phyloP scores from a whole-genome alignment of 1,284 basidiomycete species.

The Cystobasidium pallidum region DNA sequence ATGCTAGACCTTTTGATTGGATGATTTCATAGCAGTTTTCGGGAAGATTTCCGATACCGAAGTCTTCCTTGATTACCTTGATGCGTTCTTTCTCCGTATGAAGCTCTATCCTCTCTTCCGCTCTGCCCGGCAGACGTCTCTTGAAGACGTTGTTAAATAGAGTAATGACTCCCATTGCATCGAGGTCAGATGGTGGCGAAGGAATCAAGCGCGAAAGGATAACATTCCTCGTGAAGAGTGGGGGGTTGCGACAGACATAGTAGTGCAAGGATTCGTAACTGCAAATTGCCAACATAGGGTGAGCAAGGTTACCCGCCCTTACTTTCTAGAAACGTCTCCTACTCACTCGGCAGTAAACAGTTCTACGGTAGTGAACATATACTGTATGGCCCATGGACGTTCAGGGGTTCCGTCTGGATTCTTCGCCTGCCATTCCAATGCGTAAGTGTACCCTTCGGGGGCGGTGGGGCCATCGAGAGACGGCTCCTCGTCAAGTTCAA shows the following conservation, averaged over 20 bases:
- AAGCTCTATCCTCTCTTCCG: constrained; percentile 15
- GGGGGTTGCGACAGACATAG: constrained; percentile 11
- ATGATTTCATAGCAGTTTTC: constrained; percentile 19
- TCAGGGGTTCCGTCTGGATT: constrained; percentile 22
- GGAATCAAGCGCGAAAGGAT: constrained; percentile 13
- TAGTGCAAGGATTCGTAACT: constrained; percentile 33
- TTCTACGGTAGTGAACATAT: constrained; percentile 26
- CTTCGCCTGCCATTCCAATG: constrained; percentile 19
- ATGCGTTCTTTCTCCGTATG: constrained; percentile 33
- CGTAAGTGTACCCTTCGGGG: constrained; percentile 14
- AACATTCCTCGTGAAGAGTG: constrained; percentile 30
- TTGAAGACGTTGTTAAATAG: constrained; percentile 27
- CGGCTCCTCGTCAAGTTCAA: constrained; percentile 2
- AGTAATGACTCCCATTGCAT: constrained; percentile 19
- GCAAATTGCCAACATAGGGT: not conserved
- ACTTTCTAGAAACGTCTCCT: not conserved
- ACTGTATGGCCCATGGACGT: constrained; percentile 17
- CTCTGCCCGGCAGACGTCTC: constrained; percentile 3
- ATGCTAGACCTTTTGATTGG: constrained; percentile 23
- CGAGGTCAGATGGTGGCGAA: not conserved
- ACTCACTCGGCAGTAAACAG: constrained; percentile 27
- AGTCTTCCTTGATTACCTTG: constrained; percentile 8
- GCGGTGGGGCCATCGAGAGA: not conserved
- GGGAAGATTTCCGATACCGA: constrained; percentile 28
- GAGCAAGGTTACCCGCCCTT: too few relatives aligned